A percentile compares a stretch with the other conserved stretches of the same genome.
phyloP scores from a whole-genome alignment of 83 land plant genomes.

The Isoetes engelmannii region DNA sequence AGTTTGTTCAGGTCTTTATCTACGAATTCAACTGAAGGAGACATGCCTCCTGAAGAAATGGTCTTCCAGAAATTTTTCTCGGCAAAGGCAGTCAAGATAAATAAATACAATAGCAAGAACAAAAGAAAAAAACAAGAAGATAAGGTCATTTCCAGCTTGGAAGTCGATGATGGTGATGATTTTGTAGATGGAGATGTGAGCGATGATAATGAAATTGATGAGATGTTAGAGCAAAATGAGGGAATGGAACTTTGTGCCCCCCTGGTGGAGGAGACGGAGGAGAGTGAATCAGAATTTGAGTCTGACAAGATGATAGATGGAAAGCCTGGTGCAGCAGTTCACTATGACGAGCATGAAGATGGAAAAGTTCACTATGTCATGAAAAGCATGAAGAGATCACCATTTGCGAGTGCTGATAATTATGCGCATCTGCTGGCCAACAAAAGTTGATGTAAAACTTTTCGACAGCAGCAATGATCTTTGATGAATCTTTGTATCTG shows the following conservation, averaged over 20 bases:
- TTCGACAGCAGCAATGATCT: too few species aligned
- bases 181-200: slow-evolving; percentile 58
- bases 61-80: slow-evolving; percentile 87
- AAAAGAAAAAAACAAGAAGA: slow-evolving; percentile 42
- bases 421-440: slow-evolving; percentile 51
- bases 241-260: slow-evolving; percentile 18
- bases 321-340: neutral
- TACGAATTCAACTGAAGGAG: slow-evolving; percentile 57
- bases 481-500: too few species aligned
- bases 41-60: slow-evolving; percentile 91
- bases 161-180: slow-evolving; percentile 23
- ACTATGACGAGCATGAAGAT: neutral
- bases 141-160: slow-evolving; percentile 39
- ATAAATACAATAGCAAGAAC: slow-evolving; percentile 51
- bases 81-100: slow-evolving; percentile 45
- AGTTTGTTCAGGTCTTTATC: neutral
- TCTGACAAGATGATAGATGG: slow-evolving; percentile 40
- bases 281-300: slow-evolving; percentile 27
- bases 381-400: slow-evolving; percentile 34
- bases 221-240: slow-evolving; percentile 42
- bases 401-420: slow-evolving; percentile 87
- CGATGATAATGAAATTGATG: slow-evolving; percentile 82
- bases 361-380: neutral
- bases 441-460: too few species aligned
- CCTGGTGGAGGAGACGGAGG: slow-evolving; percentile 41